Evolutionary conservation across 345 rosid species (phyloP), one percentile per base, ranked within the genome.

Genomic region (Citrus glauca): DNA sequence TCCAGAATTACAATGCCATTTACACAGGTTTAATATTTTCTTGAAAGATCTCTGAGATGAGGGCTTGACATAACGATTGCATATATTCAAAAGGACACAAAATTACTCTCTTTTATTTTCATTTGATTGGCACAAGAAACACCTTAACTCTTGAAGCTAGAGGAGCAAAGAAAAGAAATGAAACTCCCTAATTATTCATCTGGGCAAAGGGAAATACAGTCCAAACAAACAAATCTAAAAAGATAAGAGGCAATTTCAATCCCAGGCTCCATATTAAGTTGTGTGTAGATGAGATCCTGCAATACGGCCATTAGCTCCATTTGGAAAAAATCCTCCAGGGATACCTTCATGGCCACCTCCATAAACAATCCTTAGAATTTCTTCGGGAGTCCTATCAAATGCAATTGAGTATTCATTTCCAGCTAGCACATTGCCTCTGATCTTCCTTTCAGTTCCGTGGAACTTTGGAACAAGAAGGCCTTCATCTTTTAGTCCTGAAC

Each of bases 271-370:
- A 42, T 14, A 14, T 28, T 72, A 69, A 27, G n/a, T 48, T 19
- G 13, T 4, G 55, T 73, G 27, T 33, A 79, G 38, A 56, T 78
- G 24, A 33, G 74, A 75, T 72, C 53, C 56, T 22, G 86, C 86
- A 42, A 86, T 86, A 0, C 73, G 74, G 11, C 86, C 88, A 38
- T 78, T 55, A 19, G 73, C 88, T 35, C 88, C 88, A 11, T 81
- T 75, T 0, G 86, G 88, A 67, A 65, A 83, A 71, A 86, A 86
- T 17, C 88, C 88, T 14, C 85, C 86, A 9, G 83, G 83, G 45
- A 48, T 35, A 79, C 17, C 32, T 65, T 77, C 86, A 73, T 80
- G 53, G 9, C 88, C 86, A 42, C 78, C 27, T 4, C 88, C 86
- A 60, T 83, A 83, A 1, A 85, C 82, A 27, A 83, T 81, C 59